A percentile compares a stretch with the other conserved stretches of the same genome.
Conservation (phyloP, 306 rosid genomes). For the Trifolium pratense region DNA sequence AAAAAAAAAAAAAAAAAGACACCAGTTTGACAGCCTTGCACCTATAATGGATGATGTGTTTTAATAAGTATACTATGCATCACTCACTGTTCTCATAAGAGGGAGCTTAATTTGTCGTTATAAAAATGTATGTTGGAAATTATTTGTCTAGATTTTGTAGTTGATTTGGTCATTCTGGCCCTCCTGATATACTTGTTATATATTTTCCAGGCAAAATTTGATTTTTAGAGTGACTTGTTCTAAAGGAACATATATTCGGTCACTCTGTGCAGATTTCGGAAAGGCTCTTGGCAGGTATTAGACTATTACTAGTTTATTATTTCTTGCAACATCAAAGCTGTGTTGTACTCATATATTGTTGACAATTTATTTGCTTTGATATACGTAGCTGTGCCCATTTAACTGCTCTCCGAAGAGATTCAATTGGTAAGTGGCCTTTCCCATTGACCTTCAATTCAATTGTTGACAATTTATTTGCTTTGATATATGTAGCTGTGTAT, state of each 20-base stretch:
- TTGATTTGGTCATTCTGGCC: conserved; percentile 15
- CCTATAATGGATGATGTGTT: not conserved
- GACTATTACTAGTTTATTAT: not conserved
- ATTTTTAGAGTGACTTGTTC: conserved; percentile 89
- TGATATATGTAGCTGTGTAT: not conserved
- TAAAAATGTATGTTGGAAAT: conserved; percentile 19
- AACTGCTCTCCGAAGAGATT: conserved; percentile 92
- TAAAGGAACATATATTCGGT: conserved; percentile 92
- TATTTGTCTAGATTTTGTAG: conserved; percentile 17
- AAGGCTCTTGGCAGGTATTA: conserved; percentile 91
- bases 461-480: too few relatives aligned
- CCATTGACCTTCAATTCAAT: conserved; percentile 26
- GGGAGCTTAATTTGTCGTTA: conserved; percentile 20
- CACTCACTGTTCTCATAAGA: conserved; percentile 1
- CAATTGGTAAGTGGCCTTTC: conserved; percentile 68
- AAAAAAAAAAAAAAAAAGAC: not conserved
- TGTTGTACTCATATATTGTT: conserved; percentile 2
- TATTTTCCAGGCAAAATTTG: conserved; percentile 82
- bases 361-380: conserved; percentile 25
- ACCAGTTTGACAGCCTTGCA: not conserved
- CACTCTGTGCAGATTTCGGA: conserved; percentile 92
- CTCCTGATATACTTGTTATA: conserved; percentile 27
- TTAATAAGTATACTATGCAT: not conserved
- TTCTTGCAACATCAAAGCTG: conserved; percentile 16
- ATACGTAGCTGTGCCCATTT: conserved; percentile 89